Evolutionary conservation across 176 grass and related monocot species (phyloP), one percentile per base, ranked within the genome.

Genomic region (Eremochloa ophiuroides): DNA sequence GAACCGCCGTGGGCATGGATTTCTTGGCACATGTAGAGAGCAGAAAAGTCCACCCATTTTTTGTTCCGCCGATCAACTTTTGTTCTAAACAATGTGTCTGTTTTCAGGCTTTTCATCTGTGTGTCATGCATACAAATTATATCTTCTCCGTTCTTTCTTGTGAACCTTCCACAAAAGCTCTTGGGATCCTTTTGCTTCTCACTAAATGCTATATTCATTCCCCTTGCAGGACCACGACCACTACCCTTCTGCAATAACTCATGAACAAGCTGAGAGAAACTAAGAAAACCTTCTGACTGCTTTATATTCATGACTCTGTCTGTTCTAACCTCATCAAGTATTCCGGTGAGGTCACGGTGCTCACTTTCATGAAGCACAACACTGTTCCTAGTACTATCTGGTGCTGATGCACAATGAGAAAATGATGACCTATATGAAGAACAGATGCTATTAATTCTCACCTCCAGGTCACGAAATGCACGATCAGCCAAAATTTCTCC

Each of bases 1-100:
- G 85, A 74, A 34, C 94, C 91, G 35, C 91, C 85, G 26, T 97
- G 94, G 50, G 94, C 91, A 62, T 87, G 78, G 46, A 97, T 89
- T 89, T 97, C 84, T 89, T 89, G 94, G 62, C 82, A 87, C 88
- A 87, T 83, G 69, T 77, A 91, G 35, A 97, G 62, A 35, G 91
- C 89, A 43, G 91, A 87, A 42, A 97, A 93, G 39, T 97, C 94
- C 78, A 85, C 91, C 80, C 73, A 87, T 18, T 78, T 91, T 83
- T 97, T 97, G 23, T 73, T 85, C 53, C 89, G 80, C 29, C 71
- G 88, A 70, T 66, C 46, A 58, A 97, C 91, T 73, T 75, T 84
- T 79, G 72, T 81, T 78, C 76, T 78, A 15, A 15, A 51, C 0
- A 87, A 69, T 64, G 46, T 62, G 18, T 50, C 79, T 27, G 59